phyloP scores from a whole-genome alignment of 2,329 filamentous ascomycete genomes.

The Dactylellina parvicollis region DNA sequence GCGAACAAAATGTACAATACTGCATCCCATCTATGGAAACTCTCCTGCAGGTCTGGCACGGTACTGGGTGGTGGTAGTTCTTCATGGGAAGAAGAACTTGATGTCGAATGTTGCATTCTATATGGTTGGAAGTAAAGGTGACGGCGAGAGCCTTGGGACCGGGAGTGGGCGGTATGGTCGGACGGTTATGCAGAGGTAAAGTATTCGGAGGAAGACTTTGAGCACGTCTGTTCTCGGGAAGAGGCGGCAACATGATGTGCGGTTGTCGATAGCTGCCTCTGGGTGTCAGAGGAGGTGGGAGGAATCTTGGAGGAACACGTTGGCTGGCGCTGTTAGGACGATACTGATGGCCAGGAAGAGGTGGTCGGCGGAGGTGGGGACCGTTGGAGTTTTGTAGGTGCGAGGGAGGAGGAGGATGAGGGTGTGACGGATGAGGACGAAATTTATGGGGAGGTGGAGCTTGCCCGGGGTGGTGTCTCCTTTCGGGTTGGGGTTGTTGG shows the following conservation, averaged over 20 bases:
- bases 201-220: conserved; percentile 17
- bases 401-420: conserved; percentile 23
- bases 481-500: conserved; percentile 52
- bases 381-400: conserved; percentile 43
- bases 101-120: conserved; percentile 48
- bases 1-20: conserved; percentile 40
- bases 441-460: conserved; percentile 39
- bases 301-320: conserved; percentile 37
- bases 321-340: conserved; percentile 39
- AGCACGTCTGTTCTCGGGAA: conserved; percentile 49
- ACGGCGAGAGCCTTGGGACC: conserved; percentile 45
- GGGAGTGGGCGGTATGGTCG: conserved; percentile 48
- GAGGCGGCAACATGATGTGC: conserved; percentile 35
- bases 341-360: conserved; percentile 29
- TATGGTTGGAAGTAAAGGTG: conserved; percentile 35
- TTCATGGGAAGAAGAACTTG: conserved; percentile 35
- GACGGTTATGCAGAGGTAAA: conserved; percentile 13
- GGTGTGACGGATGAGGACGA: conserved; percentile 23
- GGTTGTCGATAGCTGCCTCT: conserved; percentile 29
- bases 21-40: conserved; percentile 45
- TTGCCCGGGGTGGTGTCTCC: conserved; percentile 29
- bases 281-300: conserved; percentile 14
- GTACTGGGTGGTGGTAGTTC: conserved; percentile 51
- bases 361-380: conserved; percentile 24
- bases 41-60: conserved; percentile 42